A percentile compares a stretch with the other conserved stretches of the same genome.
Conservation (phyloP, 2,329 filamentous ascomycete species). For the Epichloe sylvatica region DNA sequence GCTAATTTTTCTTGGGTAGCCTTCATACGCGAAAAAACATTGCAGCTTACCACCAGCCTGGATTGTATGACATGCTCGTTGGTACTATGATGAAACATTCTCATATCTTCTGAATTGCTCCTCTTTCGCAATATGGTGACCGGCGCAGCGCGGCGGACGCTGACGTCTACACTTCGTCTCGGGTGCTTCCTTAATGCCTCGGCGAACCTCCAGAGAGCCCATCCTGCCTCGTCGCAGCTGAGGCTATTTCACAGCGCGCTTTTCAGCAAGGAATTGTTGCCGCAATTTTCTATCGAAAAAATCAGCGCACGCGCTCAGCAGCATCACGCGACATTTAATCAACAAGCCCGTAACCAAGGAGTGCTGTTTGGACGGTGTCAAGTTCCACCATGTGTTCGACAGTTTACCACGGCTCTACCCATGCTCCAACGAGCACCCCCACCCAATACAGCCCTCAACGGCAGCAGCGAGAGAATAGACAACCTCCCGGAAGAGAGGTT, state of each 20-base stretch:
- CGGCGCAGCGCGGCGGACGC: conserved; percentile 34
- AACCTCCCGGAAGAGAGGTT: conserved; percentile 17
- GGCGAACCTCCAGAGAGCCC: conserved; percentile 8
- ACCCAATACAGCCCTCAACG: conserved; percentile 18
- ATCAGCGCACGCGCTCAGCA: background rate
- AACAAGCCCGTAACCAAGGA: background rate
- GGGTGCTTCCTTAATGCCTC: conserved; percentile 15
- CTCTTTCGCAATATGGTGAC: conserved; percentile 30
- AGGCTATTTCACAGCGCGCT: background rate
- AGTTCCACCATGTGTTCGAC: conserved; percentile 9
- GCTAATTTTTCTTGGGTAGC: background rate
- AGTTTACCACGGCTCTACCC: conserved; percentile 17
- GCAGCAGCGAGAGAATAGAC: conserved; percentile 21
- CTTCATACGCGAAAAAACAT: background rate
- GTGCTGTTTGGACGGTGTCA: background rate
- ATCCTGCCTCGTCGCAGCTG: conserved; percentile 8
- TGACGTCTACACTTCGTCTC: conserved; percentile 31
- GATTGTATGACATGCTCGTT: background rate
- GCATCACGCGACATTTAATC: background rate
- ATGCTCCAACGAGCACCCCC: conserved; percentile 13
- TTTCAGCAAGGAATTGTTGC: background rate
- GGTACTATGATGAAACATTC: conserved; percentile 17
- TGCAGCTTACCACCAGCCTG: background rate
- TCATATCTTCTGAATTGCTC: conserved; percentile 7
- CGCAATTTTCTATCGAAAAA: background rate